Percentiles rank a stretch among this genome's conserved stretches.
These are phyloP conservation scores for Cladosporium halotolerans DNA, from an alignment of 2,329 filamentous ascomycete genomes.

Conservation along the genomic window DNA sequence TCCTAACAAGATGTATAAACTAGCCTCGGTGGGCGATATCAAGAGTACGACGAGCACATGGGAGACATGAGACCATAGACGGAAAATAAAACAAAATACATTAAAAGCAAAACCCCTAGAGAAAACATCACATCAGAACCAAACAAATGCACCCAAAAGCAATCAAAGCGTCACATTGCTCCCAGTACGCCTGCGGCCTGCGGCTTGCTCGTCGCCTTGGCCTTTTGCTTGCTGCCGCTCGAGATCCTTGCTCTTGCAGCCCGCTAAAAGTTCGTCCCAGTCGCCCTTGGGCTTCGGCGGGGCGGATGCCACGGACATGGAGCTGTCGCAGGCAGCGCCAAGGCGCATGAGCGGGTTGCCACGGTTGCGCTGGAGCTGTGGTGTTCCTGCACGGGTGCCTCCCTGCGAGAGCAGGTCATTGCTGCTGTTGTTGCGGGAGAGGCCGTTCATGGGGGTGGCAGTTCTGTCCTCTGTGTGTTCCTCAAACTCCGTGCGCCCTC, in stretches of 20 bases:
- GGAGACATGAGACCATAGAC: not conserved
- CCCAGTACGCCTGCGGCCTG: conserved; percentile 1
- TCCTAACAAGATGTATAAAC: no score
- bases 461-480: conserved; percentile 12
- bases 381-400: conserved; percentile 8
- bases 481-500: conserved; percentile 19
- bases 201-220: not conserved
- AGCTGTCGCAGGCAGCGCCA: conserved; percentile 11
- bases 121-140: not conserved
- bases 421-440: conserved; percentile 10
- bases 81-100: conserved; percentile 3
- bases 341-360: conserved; percentile 10
- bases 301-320: conserved; percentile 10
- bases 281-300: conserved; percentile 10
- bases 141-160: not conserved
- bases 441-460: conserved; percentile 10
- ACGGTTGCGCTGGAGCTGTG: conserved; percentile 10
- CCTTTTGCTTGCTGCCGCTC: not conserved
- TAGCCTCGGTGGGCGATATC: no score
- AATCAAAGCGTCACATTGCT: conserved; percentile 2
- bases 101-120: not conserved
- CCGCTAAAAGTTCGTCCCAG: conserved; percentile 11
- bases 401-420: not conserved
- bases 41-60: not conserved
- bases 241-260: conserved; percentile 8